phyloP scores from a whole-genome alignment of 331 rosid genomes.

The Rosa hybrid region DNA sequence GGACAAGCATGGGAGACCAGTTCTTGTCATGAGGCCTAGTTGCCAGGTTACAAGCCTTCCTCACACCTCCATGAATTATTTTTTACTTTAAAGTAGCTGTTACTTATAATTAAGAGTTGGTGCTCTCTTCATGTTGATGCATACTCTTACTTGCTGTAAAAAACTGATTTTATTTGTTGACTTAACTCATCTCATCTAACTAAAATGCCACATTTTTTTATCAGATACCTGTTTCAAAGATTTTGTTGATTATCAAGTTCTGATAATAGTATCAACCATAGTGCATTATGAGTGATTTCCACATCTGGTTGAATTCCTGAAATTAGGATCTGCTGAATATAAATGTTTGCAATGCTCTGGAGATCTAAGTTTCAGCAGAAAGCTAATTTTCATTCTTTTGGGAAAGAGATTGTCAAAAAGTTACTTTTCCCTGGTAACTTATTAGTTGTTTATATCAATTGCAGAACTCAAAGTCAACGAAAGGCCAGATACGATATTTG shows the following conservation, averaged over 20 bases:
- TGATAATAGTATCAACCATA: background rate
- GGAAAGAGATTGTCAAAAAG: background rate
- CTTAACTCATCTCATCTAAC: background rate
- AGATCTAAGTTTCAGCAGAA: slow-evolving; percentile 8
- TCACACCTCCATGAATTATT: slow-evolving; percentile 12
- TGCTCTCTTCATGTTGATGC: slow-evolving; percentile 3
- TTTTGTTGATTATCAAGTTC: background rate
- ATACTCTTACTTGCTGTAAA: slow-evolving; percentile 3
- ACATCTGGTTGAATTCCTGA: background rate
- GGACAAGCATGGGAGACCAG: slow-evolving; percentile 81
- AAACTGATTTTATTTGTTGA: background rate
- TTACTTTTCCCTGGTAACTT: slow-evolving; percentile 1
- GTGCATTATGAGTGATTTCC: background rate
- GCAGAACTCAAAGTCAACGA: slow-evolving; percentile 63
- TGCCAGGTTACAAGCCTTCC: slow-evolving; percentile 54
- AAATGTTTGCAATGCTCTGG: background rate
- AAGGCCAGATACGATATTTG: slow-evolving; percentile 68
- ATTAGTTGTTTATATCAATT: slow-evolving; percentile 23
- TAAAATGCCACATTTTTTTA: background rate
- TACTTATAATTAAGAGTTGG: background rate
- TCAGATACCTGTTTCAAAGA: background rate
- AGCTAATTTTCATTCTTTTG: background rate
- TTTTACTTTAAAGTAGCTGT: slow-evolving; percentile 3
- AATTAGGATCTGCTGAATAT: background rate
- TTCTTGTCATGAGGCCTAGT: slow-evolving; percentile 78